Evolutionary conservation across 2,329 filamentous ascomycete genomes (phyloP), one percentile per base, ranked within the genome.

Genomic region (Macrophomina tecta): DNA sequence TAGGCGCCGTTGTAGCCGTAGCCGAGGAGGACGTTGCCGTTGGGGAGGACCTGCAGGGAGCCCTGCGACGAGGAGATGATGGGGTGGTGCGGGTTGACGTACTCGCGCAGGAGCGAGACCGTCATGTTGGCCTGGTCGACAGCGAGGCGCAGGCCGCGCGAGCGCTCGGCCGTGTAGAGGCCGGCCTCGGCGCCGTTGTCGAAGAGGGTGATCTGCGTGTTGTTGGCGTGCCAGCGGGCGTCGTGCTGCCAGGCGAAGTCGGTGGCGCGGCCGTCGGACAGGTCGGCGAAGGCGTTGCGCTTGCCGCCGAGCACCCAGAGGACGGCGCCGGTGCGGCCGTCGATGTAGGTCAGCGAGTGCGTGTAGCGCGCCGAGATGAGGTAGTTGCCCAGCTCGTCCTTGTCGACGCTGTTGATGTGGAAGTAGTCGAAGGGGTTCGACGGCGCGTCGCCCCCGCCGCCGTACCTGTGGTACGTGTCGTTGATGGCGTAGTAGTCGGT

Each of bases 231-330:
- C 75, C 78, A 86, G 30, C 82, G 79, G 0, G 83, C 84, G 68
- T 86, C 80, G 69, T 87, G 85, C 70, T 87, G 85, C 79, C 79
- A 85, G 64, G 73, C 76, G 72, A 86, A 83, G 66, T 81, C 79
- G 16, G 80, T 83, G 5, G 82, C 83, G 16, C 73, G 71, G 16
- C 80, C 82, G 14, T 75, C 72, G 1, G 77, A 79, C 5, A 81
- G 71, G 67, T 82, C 80, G 3, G 65, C 66, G 72, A 84, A 84
- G 62, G 77, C 75, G 67, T 80, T 82, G 16, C 73, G 67, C 63
- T 78, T 78, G 38, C 85, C 85, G 52, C 85, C 84, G 3, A 87
- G 76, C 18, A 77, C 78, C 85, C 85, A 87, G 23, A 85, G 75
- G 2, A 84, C 75, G 14, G 81, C 75, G 7, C 84, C 84, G 1